Percentiles rank a stretch among this genome's conserved stretches.
Evolutionary conservation across 73 alveolate genomes (phyloP).

Genomic region (Tetrahymena thermophila): DNA sequence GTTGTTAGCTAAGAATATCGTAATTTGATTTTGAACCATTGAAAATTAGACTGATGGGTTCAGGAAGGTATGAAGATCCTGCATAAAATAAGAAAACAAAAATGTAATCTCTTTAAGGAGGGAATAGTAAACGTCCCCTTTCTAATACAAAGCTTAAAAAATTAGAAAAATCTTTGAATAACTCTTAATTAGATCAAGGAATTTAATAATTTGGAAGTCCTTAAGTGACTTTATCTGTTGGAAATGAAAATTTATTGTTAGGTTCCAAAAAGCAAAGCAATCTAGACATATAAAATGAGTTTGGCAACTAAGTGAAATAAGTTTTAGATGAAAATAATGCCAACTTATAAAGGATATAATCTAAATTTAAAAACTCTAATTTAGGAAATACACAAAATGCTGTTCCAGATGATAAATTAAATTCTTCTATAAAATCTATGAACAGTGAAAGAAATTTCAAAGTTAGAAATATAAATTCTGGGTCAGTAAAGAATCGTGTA

Average conservation of each 20-base stretch:
- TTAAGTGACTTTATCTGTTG: neutral
- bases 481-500: neutral
- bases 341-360: neutral
- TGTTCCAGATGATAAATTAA: conserved; percentile 1
- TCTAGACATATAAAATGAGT: neutral
- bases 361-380: neutral
- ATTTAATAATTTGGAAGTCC: neutral
- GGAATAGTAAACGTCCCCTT: neutral
- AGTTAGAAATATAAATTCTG: neutral
- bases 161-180: neutral
- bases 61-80: conserved; percentile 33
- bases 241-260: neutral
- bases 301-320: neutral
- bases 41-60: conserved; percentile 33
- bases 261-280: neutral
- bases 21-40: conserved; percentile 42
- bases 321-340: neutral
- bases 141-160: neutral
- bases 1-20: conserved; percentile 21
- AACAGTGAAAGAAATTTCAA: neutral
- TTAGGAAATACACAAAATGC: neutral
- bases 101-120: neutral
- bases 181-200: neutral
- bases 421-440: conserved; percentile 27
- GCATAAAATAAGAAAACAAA: neutral